Percentiles rank a stretch among this genome's conserved stretches.
Evolutionary conservation across 163 green algal genomes (phyloP).

Genomic region (Scenedesmus sp.): DNA sequence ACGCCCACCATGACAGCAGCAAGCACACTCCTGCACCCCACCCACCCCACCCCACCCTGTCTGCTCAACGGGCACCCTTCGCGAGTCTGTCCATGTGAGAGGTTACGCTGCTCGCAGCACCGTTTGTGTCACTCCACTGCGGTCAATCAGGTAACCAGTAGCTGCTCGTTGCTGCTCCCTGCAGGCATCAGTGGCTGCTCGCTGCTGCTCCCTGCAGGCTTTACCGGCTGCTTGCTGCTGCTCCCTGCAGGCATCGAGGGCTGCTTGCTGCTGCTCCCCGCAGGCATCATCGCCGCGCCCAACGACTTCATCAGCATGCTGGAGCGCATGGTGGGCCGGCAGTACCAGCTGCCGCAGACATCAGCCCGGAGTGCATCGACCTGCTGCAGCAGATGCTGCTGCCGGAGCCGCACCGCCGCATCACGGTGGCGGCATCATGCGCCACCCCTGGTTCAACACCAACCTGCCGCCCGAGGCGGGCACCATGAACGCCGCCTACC

Average conservation of each 20-base stretch:
- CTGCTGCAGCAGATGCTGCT: slow-evolving; percentile 95
- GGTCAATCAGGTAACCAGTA: too few species aligned
- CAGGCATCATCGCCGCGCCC: slow-evolving; percentile 29
- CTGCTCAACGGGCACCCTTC: too few species aligned
- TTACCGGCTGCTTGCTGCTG: too few species aligned
- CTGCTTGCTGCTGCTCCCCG: neutral
- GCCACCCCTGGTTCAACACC: slow-evolving; percentile 91
- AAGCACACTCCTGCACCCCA: neutral
- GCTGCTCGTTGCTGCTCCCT: neutral
- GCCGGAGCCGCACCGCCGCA: slow-evolving; percentile 86
- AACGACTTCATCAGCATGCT: slow-evolving; percentile 44
- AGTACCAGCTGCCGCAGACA: slow-evolving; percentile 89
- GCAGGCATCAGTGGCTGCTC: too few species aligned
- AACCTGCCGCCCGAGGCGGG: slow-evolving; percentile 48
- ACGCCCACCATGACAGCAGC: too few species aligned
- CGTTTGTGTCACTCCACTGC: too few species aligned
- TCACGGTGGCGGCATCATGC: slow-evolving; percentile 89
- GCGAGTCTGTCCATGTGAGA: too few species aligned
- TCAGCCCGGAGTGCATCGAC: slow-evolving; percentile 91
- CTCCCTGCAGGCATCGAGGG: too few species aligned
- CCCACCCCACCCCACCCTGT: too few species aligned
- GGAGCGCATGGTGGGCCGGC: slow-evolving; percentile 90
- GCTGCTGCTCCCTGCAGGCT: too few species aligned
- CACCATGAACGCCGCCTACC: slow-evolving; percentile 40
- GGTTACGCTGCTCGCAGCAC: too few species aligned